Conservation (phyloP, 176 grass and related monocot species). For the Cenchrus fungigraminus region DNA sequence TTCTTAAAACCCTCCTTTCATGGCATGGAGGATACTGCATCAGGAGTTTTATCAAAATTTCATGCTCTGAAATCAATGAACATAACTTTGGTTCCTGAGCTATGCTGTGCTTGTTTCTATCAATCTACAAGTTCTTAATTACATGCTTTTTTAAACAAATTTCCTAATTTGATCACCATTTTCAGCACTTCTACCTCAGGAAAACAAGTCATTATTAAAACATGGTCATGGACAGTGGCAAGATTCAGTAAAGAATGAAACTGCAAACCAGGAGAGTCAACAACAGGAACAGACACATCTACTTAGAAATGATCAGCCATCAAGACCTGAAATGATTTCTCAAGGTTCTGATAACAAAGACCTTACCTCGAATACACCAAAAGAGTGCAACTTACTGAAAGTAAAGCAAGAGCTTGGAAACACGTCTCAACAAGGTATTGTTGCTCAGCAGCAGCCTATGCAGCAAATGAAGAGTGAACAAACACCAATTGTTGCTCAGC, state of each 20-base stretch:
- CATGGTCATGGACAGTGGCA: constrained; percentile 58
- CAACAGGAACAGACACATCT: constrained; percentile 55
- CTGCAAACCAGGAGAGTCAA: constrained; percentile 56
- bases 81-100: constrained; percentile 6
- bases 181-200: constrained; percentile 60
- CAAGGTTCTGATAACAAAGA: constrained; percentile 34
- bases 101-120: constrained; percentile 15
- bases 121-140: not conserved
- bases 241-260: constrained; percentile 49
- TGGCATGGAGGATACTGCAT: not conserved
- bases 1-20: not conserved
- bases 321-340: constrained; percentile 46
- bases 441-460: constrained; percentile 53
- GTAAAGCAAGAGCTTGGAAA: constrained; percentile 55
- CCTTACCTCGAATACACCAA: constrained; percentile 36
- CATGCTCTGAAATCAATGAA: not conserved
- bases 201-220: constrained; percentile 54
- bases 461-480: constrained; percentile 66
- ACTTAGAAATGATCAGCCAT: constrained; percentile 44
- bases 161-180: constrained; percentile 24
- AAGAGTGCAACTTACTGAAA: constrained; percentile 41
- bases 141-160: constrained; percentile 24
- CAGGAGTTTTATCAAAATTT: constrained; percentile 15
- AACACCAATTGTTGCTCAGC: constrained; percentile 44
- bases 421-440: constrained; percentile 55